Evolutionary conservation across 2,329 filamentous ascomycete genomes (phyloP), one percentile per base, ranked within the genome.

Genomic region (Fusarium sp.): DNA sequence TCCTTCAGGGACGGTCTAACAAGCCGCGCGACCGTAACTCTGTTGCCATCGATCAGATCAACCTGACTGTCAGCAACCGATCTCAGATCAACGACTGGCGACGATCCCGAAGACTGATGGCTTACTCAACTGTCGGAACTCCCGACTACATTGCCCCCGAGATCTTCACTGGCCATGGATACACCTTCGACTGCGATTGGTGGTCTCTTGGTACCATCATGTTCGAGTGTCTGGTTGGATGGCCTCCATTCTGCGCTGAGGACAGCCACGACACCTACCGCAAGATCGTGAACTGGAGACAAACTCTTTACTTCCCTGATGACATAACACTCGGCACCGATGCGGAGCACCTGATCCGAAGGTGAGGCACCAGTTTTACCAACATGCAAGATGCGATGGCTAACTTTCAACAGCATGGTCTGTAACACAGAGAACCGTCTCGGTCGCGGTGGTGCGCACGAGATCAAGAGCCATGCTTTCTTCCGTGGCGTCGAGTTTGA

Each of bases 151-250:
- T 99, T 78, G 96, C 96, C 2, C 96, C 96, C 4, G 96, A 99
- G 79, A 98, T 99, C 75, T 98, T 99, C 81, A 97, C 93, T 48
- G 94, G 95, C 19, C 93, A 97, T 76, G 96, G 96, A 50, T 99
- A 99, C 83, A 93, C 93, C 62, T 97, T 95, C 77, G 91, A 97
- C 78, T 99, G 96, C 79, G 96, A 99, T 84, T 99, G 96, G 96
- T 99, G 96, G 96, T 97, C 93, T 23, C 88, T 99, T 51, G 96
- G 96, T 55, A 98, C 96, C 45, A 99, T 99, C 82, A 98, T 99
- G 96, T 99, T 98, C 76, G 96, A 99, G 82, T 99, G 96, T 81
- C 86, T 99, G 73, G 94, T 99, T 66, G 96, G 96, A 75, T 99
- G 96, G 96, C 96, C 96, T 58, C 96, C 96, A 30, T 99, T 99